Percentiles rank a stretch among this genome's conserved stretches.
phyloP scores from a whole-genome alignment of 768 basidiomycete species.

The Amanita rimosa region DNA sequence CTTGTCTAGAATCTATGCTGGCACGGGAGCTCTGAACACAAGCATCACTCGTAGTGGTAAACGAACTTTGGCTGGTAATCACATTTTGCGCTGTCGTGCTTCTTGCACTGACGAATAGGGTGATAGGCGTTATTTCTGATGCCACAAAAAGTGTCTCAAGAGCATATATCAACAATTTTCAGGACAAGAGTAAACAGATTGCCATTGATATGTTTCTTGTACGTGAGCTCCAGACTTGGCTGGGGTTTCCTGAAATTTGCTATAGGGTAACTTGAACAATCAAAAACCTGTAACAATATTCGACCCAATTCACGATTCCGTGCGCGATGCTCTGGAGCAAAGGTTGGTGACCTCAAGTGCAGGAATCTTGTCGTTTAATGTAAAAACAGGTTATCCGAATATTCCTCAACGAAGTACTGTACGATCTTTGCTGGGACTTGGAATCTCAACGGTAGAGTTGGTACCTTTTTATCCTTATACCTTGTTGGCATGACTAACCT shows the following conservation, averaged over 20 bases:
- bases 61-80: conserved; percentile 73
- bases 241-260: conserved; percentile 6
- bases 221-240: conserved; percentile 13
- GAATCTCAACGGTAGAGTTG: conserved; percentile 88
- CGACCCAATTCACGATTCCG: conserved; percentile 87
- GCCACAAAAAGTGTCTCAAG: conserved; percentile 94
- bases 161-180: conserved; percentile 97
- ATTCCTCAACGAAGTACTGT: conserved; percentile 65
- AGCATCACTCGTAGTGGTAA: conserved; percentile 94
- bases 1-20: conserved; percentile 89
- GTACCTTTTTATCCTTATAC: conserved; percentile 12
- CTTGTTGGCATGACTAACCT: neutral
- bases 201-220: conserved; percentile 97
- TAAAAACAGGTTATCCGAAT: conserved; percentile 57
- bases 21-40: conserved; percentile 88
- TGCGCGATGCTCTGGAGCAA: conserved; percentile 57
- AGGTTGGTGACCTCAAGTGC: conserved; percentile 29
- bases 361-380: neutral
- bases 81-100: conserved; percentile 1
- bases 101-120: conserved; percentile 4
- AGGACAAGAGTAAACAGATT: conserved; percentile 87
- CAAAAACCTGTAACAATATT: conserved; percentile 86
- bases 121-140: conserved; percentile 77
- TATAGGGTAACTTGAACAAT: conserved; percentile 85
- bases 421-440: conserved; percentile 85